Conservation (phyloP, 305 asterid genomes). For the Solanum chacoense region DNA sequence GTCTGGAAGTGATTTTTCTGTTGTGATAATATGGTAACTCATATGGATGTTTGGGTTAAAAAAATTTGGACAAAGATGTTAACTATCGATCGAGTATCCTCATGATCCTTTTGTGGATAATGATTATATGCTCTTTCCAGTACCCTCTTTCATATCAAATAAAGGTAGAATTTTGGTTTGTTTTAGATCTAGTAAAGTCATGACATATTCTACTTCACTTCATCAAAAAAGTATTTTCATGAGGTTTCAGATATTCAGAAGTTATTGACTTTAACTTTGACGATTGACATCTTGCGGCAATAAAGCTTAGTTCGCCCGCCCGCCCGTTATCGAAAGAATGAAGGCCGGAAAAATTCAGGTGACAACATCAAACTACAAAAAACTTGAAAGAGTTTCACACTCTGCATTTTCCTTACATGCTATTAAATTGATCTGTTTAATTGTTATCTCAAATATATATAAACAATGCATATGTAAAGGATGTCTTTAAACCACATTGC, state of each 20-base stretch:
- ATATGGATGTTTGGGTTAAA: background rate
- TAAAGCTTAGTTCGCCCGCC: too few species aligned
- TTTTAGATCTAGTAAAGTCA: background rate
- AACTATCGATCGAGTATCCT: background rate
- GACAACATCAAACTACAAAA: too few species aligned
- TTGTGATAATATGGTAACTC: background rate
- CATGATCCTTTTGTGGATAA: background rate
- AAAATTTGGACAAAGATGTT: background rate
- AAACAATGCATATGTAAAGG: background rate
- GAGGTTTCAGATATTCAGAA: too few species aligned
- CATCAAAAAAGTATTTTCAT: too few species aligned
- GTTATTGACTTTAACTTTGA: too few species aligned
- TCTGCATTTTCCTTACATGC: too few species aligned
- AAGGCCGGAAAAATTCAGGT: too few species aligned
- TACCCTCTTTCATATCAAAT: background rate
- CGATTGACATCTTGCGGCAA: too few species aligned
- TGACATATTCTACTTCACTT: background rate
- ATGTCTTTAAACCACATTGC: background rate
- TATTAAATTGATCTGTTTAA: too few species aligned
- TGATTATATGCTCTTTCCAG: background rate
- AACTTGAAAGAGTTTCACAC: too few species aligned
- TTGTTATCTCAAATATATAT: too few species aligned
- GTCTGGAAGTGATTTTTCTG: background rate
- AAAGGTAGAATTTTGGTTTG: background rate
- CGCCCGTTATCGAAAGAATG: too few species aligned